Conservation (phyloP, 306 rosid genomes). For the Oxytropis ochrocephala region DNA sequence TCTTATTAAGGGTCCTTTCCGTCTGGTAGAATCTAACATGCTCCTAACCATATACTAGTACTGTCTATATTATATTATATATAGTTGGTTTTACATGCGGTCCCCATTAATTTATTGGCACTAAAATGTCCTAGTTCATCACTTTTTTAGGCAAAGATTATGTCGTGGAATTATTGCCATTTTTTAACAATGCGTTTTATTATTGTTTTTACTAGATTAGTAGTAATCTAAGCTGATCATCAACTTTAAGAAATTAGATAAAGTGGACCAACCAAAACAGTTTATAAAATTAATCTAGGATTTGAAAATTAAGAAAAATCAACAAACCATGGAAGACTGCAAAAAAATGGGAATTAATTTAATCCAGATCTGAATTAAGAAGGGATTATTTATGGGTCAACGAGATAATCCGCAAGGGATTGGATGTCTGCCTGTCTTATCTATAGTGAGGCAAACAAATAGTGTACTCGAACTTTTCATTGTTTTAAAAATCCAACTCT, state of each 20-base stretch:
- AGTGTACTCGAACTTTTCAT: not conserved
- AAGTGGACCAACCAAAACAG: constrained; percentile 24
- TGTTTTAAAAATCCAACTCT: too few relatives aligned
- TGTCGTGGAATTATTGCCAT: not conserved
- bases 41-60: not conserved
- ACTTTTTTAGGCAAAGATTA: constrained; percentile 10
- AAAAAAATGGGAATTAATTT: constrained; percentile 18
- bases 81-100: constrained; percentile 19
- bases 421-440: constrained; percentile 31
- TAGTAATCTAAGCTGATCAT: not conserved
- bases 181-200: not conserved
- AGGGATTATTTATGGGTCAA: constrained; percentile 26
- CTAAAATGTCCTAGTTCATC: constrained; percentile 14
- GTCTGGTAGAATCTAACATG: constrained; percentile 37
- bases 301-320: not conserved
- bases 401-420: constrained; percentile 29
- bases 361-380: constrained; percentile 1
- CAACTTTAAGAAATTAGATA: constrained; percentile 20
- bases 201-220: not conserved
- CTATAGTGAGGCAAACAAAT: constrained; percentile 15
- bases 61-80: too few relatives aligned
- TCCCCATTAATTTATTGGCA: constrained; percentile 36
- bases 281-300: not conserved
- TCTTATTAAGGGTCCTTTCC: not conserved
- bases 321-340: not conserved